phyloP scores from a whole-genome alignment of 2,329 filamentous ascomycete species.

The Trichoderma guizhouense region DNA sequence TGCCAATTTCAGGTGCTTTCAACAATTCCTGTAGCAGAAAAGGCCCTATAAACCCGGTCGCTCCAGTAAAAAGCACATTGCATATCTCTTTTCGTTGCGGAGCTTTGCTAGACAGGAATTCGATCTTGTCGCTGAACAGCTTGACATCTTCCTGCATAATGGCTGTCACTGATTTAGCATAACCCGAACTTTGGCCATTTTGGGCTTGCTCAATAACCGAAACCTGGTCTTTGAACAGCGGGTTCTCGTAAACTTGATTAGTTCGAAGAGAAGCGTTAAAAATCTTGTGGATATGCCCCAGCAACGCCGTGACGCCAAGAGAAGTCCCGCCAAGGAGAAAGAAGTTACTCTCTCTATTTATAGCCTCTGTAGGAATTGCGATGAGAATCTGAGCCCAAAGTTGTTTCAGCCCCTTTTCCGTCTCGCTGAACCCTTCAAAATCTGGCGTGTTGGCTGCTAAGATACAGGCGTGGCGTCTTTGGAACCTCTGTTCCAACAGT shows the following conservation, averaged over 20 bases:
- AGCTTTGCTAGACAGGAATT: background rate
- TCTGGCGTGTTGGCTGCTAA: background rate
- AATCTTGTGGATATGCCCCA: background rate
- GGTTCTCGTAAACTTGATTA: background rate
- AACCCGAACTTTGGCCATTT: background rate
- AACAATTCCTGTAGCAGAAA: background rate
- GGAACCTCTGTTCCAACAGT: background rate
- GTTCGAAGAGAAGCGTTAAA: background rate
- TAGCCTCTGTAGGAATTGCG: background rate
- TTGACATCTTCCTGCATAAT: background rate
- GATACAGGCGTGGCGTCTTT: background rate
- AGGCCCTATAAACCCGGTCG: background rate
- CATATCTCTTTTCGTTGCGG: background rate
- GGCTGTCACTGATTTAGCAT: background rate
- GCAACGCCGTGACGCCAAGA: background rate
- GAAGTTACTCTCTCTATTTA: background rate
- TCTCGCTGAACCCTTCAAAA: background rate
- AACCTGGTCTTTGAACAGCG: background rate
- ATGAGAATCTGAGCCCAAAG: background rate
- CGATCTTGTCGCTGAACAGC: background rate
- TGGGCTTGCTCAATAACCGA: background rate
- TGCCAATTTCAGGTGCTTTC: background rate
- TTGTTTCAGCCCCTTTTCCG: background rate
- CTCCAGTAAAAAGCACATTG: background rate
- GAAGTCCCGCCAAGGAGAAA: background rate